Evolutionary conservation across 2,329 filamentous ascomycete species (phyloP), one percentile per base, ranked within the genome.

Genomic region (Arthrobotrys conoides): DNA sequence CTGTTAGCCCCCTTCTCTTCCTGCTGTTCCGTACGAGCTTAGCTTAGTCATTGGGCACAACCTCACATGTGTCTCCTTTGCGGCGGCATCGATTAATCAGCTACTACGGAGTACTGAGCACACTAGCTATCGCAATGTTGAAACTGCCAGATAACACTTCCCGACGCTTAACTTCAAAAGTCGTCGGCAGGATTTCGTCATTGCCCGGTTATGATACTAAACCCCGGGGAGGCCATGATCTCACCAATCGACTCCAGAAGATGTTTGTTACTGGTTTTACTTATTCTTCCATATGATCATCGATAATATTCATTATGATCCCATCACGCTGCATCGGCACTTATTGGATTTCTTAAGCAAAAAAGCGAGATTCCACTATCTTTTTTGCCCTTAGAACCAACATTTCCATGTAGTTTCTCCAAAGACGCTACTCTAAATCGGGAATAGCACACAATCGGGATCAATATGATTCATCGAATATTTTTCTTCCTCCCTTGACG

Each of bases 21-120:
- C 24, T 24, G 18, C 44, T 27, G 16, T 61, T 20, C 61, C 41
- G 67, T 71, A 67, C 51, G 49, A 77, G 67, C 67, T 77, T 77
- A 77, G 67, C 61, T 77, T 77, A 77, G 73, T 77, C 73, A 77
- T 77, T 77, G 73, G 73, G 73, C 73, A 77, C 73, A 77, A 71
- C 59, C 72, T 64, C 66, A 76, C 66, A 69, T 63, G 33, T 22
- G 53, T 12, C 30, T 59, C 27, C 53, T 22, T 59, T 66, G 48
- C 20, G 46, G 51, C 70, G 53, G 46, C 10, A 55, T 61, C 51
- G 36, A 59, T 53, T 53, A 18, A 49, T 44, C 49, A 49, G 20
- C 30, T 24, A 41, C 27, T 30, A 30, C 27, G 27, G 27, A 30
- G 6, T 30, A 30, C 27, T 3, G 27, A 30, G 27, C 27, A 30